A percentile compares a stretch with the other conserved stretches of the same genome.
These are phyloP conservation scores for Panellus pusillus DNA, from an alignment of 768 basidiomycete genomes.

Conservation along the genomic window DNA sequence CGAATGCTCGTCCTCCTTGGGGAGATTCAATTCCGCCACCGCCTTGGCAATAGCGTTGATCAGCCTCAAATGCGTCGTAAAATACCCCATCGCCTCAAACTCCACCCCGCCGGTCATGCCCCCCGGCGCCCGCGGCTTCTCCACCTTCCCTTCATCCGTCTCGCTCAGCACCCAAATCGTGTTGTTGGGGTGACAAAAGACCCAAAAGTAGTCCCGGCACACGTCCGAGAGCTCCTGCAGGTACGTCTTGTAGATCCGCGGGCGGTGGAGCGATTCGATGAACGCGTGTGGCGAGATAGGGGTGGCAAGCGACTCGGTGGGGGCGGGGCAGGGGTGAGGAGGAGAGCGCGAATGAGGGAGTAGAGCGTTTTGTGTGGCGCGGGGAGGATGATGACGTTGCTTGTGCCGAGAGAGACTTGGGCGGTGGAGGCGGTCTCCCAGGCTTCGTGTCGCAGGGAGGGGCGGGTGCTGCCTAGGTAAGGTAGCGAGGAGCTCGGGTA, in stretches of 20 bases:
- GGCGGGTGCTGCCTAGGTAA: constrained; percentile 40
- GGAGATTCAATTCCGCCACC: constrained; percentile 63
- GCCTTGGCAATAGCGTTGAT: constrained; percentile 76
- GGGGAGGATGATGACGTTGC: constrained; percentile 64
- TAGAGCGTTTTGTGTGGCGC: constrained; percentile 71
- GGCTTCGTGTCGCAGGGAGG: constrained; percentile 46
- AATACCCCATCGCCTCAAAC: constrained; percentile 94
- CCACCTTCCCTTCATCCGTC: constrained; percentile 81
- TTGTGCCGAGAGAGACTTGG: constrained; percentile 29
- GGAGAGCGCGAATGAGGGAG: constrained; percentile 69
- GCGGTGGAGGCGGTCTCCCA: constrained; percentile 53
- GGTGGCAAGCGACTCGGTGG: constrained; percentile 58
- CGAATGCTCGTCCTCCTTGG: constrained; percentile 69
- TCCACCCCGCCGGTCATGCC: constrained; percentile 99
- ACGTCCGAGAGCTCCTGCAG: constrained; percentile 84
- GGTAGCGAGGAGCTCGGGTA: constrained; percentile 76
- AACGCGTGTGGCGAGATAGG: constrained; percentile 78
- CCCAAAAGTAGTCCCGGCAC: constrained; percentile 94
- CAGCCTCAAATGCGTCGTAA: constrained; percentile 85
- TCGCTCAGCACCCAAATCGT: constrained; percentile 85
- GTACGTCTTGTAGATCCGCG: constrained; percentile 79
- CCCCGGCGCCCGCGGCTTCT: constrained; percentile 90
- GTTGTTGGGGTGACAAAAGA: constrained; percentile 95
- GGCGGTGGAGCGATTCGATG: constrained; percentile 68
- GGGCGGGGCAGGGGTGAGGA: constrained; percentile 74